Conservation (phyloP, 2,329 filamentous ascomycete species). For the Cercospora zeae-maydis region DNA sequence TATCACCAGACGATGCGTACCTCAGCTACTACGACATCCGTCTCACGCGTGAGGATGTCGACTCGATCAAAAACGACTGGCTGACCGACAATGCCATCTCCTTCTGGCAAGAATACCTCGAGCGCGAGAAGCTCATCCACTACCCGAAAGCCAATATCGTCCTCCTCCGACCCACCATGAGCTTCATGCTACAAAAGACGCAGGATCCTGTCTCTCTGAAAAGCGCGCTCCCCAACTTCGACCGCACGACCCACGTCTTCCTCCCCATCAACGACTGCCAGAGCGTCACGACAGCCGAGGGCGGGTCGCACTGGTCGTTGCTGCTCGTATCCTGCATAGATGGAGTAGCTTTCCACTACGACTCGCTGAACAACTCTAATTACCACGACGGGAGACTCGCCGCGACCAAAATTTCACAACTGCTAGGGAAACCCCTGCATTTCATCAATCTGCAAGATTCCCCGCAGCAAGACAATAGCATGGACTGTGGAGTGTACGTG, state of each 20-base stretch:
- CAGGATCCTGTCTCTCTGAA: conserved; percentile 54
- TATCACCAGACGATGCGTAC: conserved; percentile 48
- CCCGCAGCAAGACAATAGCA: conserved; percentile 87
- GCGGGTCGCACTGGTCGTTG: conserved; percentile 90
- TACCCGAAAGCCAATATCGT: conserved; percentile 83
- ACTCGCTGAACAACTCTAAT: conserved; percentile 76
- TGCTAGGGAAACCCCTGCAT: conserved; percentile 64
- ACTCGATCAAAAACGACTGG: conserved; percentile 88
- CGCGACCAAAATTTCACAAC: conserved; percentile 62
- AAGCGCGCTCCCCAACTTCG: conserved; percentile 76
- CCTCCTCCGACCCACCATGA: conserved; percentile 88
- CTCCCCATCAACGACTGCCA: conserved; percentile 88
- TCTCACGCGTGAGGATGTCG: conserved; percentile 88
- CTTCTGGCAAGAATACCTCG: conserved; percentile 97
- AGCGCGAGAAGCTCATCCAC: conserved; percentile 76
- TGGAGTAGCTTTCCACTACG: conserved; percentile 93
- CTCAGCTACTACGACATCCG: conserved; percentile 58
- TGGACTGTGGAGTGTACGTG: conserved; percentile 93
- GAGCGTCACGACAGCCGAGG: conserved; percentile 74
- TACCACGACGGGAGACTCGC: conserved; percentile 67
- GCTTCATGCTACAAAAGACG: conserved; percentile 81
- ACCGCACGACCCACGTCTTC: conserved; percentile 82
- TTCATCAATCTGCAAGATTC: conserved; percentile 82
- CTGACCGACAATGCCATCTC: conserved; percentile 95
- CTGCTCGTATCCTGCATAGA: conserved; percentile 86